A percentile compares a stretch with the other conserved stretches of the same genome.
Evolutionary conservation across 2,329 filamentous ascomycete species (phyloP).

Genomic region (Monosporascus cannonballus): DNA sequence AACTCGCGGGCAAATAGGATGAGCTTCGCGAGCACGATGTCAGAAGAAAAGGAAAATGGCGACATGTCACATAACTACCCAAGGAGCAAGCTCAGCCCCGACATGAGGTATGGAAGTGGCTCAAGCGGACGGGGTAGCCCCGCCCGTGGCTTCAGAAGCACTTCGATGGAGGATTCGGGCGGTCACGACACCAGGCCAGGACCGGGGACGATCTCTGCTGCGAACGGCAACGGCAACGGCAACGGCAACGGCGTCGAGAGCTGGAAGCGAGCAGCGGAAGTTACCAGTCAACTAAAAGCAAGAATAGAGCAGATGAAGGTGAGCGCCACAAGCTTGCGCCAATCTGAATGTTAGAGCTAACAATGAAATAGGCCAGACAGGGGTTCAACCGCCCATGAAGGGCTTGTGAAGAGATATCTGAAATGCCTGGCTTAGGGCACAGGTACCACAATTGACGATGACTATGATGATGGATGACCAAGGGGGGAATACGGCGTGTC

Average conservation of each 20-base stretch:
- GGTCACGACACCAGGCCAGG: slow-evolving; percentile 11
- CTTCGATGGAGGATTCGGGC: slow-evolving; percentile 19
- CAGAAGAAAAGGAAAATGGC: slow-evolving; percentile 74
- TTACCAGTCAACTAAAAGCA: slow-evolving; percentile 94
- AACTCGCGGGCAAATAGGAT: slow-evolving; percentile 42
- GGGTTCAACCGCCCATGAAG: slow-evolving; percentile 39
- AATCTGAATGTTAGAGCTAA: neutral
- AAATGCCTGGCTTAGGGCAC: neutral
- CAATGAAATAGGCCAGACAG: slow-evolving; percentile 39
- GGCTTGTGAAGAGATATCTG: neutral
- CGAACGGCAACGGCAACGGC: slow-evolving; percentile 2
- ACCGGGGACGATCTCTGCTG: slow-evolving; percentile 12
- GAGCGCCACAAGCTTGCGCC: slow-evolving; percentile 12
- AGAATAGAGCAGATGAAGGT: slow-evolving; percentile 98
- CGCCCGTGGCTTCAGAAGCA: slow-evolving; percentile 46
- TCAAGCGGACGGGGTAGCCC: slow-evolving; percentile 56
- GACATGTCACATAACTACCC: slow-evolving; percentile 35
- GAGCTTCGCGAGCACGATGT: slow-evolving; percentile 59
- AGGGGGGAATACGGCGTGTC: slow-evolving; percentile 4
- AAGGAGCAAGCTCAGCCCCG: slow-evolving; percentile 48
- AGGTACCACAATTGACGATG: neutral
- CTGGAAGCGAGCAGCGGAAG: slow-evolving; percentile 95
- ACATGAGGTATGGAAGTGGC: slow-evolving; percentile 46
- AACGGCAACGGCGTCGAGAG: slow-evolving; percentile 65
- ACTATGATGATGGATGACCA: neutral